Evolutionary conservation across 2,329 filamentous ascomycete genomes (phyloP).

Genomic region (Nectriaceae sp.): DNA sequence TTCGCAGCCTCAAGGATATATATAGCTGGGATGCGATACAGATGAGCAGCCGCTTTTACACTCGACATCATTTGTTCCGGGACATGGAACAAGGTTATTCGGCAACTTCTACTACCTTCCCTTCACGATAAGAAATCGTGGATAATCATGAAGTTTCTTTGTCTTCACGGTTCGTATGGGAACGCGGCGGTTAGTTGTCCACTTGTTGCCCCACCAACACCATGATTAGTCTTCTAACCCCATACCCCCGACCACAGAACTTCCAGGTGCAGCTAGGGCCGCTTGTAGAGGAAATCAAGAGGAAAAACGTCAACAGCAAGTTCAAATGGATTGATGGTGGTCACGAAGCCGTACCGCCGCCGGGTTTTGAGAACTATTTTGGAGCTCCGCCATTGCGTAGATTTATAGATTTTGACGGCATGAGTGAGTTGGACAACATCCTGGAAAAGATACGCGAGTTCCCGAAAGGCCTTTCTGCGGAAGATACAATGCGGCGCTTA

Average conservation of each 20-base stretch:
- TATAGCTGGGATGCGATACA: no score
- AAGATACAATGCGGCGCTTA: constrained; percentile 58
- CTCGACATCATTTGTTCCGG: no score
- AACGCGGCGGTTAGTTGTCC: constrained; percentile 50
- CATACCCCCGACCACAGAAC: constrained; percentile 41
- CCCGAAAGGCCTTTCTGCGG: constrained; percentile 51
- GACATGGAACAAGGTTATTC: no score
- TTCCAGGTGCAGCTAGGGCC: constrained; percentile 55
- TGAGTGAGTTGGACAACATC: constrained; percentile 46
- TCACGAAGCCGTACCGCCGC: constrained; percentile 50
- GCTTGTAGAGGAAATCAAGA: constrained; percentile 24
- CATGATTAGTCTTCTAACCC: constrained; percentile 1
- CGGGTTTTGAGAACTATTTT: constrained; percentile 59
- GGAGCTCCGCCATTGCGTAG: constrained; percentile 56
- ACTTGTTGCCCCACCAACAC: no score
- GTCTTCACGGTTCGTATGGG: constrained; percentile 59
- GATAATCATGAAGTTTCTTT: constrained; percentile 59
- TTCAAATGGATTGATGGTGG: constrained; percentile 56
- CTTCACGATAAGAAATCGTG: no score
- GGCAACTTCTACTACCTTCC: no score
- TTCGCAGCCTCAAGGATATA: no score
- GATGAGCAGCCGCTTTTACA: no score
- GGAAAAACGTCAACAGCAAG: constrained; percentile 7
- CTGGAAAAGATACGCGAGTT: constrained; percentile 56
- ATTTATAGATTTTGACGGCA: constrained; percentile 52